Conservation (phyloP, 306 rosid species). For the Dryas drummondii region DNA sequence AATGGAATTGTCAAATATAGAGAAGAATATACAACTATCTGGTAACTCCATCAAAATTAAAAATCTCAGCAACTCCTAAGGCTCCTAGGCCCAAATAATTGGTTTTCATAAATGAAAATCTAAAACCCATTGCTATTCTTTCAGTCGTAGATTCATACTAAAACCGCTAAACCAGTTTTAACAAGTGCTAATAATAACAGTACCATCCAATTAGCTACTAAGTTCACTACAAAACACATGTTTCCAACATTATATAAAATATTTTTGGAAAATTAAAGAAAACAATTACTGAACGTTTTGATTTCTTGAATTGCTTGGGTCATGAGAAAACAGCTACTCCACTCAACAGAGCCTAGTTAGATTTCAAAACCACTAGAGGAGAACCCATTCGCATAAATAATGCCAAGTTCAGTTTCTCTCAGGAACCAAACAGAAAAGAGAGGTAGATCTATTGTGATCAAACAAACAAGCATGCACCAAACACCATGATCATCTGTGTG, state of each 20-base stretch:
- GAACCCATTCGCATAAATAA: neutral
- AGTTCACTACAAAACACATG: neutral
- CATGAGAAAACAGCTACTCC: neutral
- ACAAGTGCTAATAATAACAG: neutral
- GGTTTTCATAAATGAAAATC: neutral
- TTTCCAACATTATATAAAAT: neutral
- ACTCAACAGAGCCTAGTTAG: neutral
- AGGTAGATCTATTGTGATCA: constrained; percentile 13
- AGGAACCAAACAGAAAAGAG: constrained; percentile 8
- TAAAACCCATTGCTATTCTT: neutral
- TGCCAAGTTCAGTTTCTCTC: neutral
- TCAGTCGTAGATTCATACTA: neutral
- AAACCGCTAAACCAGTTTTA: neutral
- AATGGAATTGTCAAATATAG: too few relatives aligned
- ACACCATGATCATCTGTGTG: neutral
- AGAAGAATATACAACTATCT: too few relatives aligned
- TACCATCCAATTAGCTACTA: neutral
- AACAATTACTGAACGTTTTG: neutral
- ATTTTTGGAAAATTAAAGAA: neutral
- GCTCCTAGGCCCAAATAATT: too few relatives aligned
- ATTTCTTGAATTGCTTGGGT: neutral
- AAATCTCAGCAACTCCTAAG: neutral
- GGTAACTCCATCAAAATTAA: neutral
- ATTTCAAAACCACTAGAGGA: neutral
- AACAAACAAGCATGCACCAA: constrained; percentile 7